Percentiles rank a stretch among this genome's conserved stretches.
phyloP scores from a whole-genome alignment of 805 yeast species.

The Metschnikowia gelsemii region DNA sequence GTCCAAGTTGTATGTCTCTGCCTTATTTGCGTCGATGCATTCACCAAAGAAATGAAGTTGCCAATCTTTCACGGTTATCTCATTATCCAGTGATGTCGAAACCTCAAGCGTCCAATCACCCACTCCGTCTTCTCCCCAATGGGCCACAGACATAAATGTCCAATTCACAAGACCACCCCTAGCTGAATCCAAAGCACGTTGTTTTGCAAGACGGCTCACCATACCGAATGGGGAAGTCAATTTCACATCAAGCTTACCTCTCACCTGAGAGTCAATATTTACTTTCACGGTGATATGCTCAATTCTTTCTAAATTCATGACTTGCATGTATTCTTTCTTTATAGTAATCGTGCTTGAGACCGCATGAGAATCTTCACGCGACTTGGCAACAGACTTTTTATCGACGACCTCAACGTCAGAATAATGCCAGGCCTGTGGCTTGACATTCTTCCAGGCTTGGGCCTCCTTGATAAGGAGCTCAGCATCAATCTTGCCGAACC shows the following conservation, averaged over 20 bases:
- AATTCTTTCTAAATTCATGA: constrained; percentile 62
- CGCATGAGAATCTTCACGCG: constrained; percentile 16
- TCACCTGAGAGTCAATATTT: constrained; percentile 56
- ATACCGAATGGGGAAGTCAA: constrained; percentile 77
- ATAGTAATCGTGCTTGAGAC: constrained; percentile 41
- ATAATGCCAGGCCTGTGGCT: constrained; percentile 85
- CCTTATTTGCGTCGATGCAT: constrained; percentile 60
- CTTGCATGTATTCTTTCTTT: constrained; percentile 46
- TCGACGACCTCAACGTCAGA: constrained; percentile 41
- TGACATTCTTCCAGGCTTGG: constrained; percentile 74
- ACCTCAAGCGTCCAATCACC: constrained; percentile 86
- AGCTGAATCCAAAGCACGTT: constrained; percentile 58
- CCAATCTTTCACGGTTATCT: constrained; percentile 58
- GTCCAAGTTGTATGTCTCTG: constrained; percentile 52
- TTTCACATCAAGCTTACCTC: constrained; percentile 70
- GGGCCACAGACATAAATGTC: constrained; percentile 97
- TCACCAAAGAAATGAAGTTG: constrained; percentile 82
- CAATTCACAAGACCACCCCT: constrained; percentile 67
- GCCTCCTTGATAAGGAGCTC: constrained; percentile 71
- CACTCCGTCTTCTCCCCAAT: constrained; percentile 83
- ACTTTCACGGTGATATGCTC: constrained; percentile 88
- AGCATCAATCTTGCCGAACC: constrained; percentile 91
- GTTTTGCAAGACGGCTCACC: constrained; percentile 68
- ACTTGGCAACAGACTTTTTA: constrained; percentile 19
- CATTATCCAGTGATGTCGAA: constrained; percentile 36